These are phyloP conservation scores for Colletotrichum sp. DNA, from an alignment of 2,329 filamentous ascomycete genomes.

Conservation along the genomic window DNA sequence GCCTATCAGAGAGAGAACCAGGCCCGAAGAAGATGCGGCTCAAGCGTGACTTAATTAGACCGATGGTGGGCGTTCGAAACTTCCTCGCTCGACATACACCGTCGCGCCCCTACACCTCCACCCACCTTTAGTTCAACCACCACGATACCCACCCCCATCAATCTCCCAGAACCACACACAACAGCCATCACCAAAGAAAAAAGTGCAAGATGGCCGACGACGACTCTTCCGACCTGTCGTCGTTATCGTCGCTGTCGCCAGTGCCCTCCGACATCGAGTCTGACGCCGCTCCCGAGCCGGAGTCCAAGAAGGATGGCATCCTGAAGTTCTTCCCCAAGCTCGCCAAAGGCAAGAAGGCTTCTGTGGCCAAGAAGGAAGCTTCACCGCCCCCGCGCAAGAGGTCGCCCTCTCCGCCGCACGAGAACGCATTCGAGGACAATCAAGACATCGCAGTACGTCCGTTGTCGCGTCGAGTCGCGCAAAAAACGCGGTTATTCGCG, in stretches of 20 bases:
- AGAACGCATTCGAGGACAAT: slow-evolving; percentile 89
- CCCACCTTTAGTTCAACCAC: slow-evolving; percentile 27
- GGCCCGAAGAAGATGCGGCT: slow-evolving; percentile 22
- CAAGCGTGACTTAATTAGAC: slow-evolving; percentile 21
- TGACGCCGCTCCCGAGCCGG: slow-evolving; percentile 60
- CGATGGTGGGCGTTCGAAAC: slow-evolving; percentile 20
- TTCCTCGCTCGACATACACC: slow-evolving; percentile 15
- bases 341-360: slow-evolving; percentile 46
- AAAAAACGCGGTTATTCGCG: slow-evolving; percentile 61
- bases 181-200: not conserved
- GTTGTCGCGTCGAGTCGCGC: slow-evolving; percentile 42
- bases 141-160: slow-evolving; percentile 27
- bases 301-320: slow-evolving; percentile 58
- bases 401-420: slow-evolving; percentile 86
- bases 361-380: slow-evolving; percentile 56
- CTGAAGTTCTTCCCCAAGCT: slow-evolving; percentile 72
- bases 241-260: slow-evolving; percentile 54
- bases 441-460: slow-evolving; percentile 86
- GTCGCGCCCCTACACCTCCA: slow-evolving; percentile 20
- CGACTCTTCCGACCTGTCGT: slow-evolving; percentile 69
- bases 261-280: slow-evolving; percentile 51
- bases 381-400: slow-evolving; percentile 77
- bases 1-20: slow-evolving; percentile 21
- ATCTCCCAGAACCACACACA: not conserved
- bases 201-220: slow-evolving; percentile 61